These are phyloP conservation scores for Sequoia sempervirens DNA, from an alignment of 75 land plant species.

Conservation along the genomic window DNA sequence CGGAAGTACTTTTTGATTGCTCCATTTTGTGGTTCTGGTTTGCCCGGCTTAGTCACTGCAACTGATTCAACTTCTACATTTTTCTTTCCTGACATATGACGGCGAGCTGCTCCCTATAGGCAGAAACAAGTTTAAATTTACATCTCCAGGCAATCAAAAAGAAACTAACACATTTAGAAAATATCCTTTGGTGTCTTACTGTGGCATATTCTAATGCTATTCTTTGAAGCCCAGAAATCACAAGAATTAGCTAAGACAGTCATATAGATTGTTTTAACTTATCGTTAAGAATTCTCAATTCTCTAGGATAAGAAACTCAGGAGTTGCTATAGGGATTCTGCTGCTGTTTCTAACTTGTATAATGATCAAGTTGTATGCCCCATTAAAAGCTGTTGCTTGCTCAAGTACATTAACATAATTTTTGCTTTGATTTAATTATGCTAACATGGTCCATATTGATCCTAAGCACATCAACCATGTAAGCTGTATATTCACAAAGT, in stretches of 20 bases:
- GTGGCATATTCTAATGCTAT: neutral
- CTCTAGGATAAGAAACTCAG: neutral
- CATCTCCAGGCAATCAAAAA: neutral
- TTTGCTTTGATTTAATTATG: neutral
- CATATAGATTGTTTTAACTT: neutral
- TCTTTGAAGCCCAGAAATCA: neutral
- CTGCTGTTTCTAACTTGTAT: neutral
- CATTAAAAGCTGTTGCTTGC: neutral
- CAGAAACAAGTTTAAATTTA: neutral
- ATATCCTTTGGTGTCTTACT: neutral
- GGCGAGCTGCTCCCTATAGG: constrained; percentile 44
- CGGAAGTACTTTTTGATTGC: constrained; percentile 28
- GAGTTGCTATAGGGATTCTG: neutral
- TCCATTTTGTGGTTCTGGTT: constrained; percentile 4
- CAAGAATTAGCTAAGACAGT: neutral
- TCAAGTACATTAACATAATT: neutral
- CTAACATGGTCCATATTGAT: neutral
- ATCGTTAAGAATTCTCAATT: neutral
- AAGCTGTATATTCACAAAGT: neutral
- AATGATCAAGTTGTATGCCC: neutral
- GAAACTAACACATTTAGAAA: neutral
- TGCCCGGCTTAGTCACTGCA: constrained; percentile 21
- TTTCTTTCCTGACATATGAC: constrained; percentile 17
- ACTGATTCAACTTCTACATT: constrained; percentile 37
- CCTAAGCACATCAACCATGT: neutral